Evolutionary conservation across 2,329 filamentous ascomycete species (phyloP), one percentile per base, ranked within the genome.

Genomic region (Juglanconis oblonga): DNA sequence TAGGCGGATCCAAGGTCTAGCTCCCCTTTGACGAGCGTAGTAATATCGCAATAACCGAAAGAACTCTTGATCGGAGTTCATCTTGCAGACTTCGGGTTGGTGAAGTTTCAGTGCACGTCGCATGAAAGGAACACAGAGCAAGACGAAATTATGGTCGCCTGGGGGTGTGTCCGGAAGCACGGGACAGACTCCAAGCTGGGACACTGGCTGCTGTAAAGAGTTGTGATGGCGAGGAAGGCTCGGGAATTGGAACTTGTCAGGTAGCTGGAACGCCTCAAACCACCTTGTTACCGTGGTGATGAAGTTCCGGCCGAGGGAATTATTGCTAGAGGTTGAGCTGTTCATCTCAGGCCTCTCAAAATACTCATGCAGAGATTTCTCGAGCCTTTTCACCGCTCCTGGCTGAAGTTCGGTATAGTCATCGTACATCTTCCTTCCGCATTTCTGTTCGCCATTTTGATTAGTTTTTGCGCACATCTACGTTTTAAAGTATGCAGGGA

Each of bases 1-100:
- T 1, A 62, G 35, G 3, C 52, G 45, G 13, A 24, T 64, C 61
- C 17, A 67, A 59, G 54, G 63, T 64, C 13, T 62, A 42, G 9
- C 64, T 58, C 17, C 51, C 45, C 45, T 55, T 55, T 44, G 65
- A 44, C n/a, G 56, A 32, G n/a, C 44, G 54, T 48, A 68, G 40
- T 52, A 52, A 47, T 32, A 51, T 13, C 62, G 64, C 6, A 69
- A 29, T 2, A 64, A 31, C 2, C 48, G 61, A 47, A 67, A 68
- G 35, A 68, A 64, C 4, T 66, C 61, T 14, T 61, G 61, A 32
- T 69, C 67, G 5, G 66, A 68, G 9, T 56, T 55, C 4, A 66
- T 62, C 0, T 53, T 61, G 48, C 67, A 68, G 1, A 69, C 59
- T 10, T 68, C 64, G 6, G 63, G 40, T 33, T 67, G 65, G 35